Conservation (phyloP, 2,329 filamentous ascomycete genomes). For the Mycocentrospora acerina region DNA sequence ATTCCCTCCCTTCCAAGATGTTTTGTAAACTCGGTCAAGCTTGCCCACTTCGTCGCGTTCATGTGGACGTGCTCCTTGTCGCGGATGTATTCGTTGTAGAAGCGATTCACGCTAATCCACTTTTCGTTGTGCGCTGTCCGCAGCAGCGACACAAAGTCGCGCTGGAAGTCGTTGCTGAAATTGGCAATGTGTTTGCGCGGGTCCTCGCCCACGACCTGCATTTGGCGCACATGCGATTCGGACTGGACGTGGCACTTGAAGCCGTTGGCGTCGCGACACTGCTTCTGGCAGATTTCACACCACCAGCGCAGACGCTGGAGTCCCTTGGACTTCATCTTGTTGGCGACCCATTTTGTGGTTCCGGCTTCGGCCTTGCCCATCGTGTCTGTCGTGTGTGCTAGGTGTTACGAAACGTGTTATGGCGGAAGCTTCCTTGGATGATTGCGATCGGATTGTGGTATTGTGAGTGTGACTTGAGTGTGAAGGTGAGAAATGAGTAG, state of each 20-base stretch:
- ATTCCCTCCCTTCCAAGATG: conserved; percentile 82
- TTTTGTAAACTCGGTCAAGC: conserved; percentile 87
- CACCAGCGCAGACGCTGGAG: conserved; percentile 81
- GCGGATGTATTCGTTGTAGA: conserved; percentile 91
- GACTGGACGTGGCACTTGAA: conserved; percentile 71
- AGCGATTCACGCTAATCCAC: conserved; percentile 82
- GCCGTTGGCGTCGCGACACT: conserved; percentile 80
- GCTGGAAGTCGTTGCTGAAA: conserved; percentile 78
- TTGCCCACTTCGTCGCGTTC: conserved; percentile 89
- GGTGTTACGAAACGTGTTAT: no score
- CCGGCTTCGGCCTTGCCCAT: conserved; percentile 95
- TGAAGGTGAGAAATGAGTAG: background rate
- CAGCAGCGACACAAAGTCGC: conserved; percentile 75
- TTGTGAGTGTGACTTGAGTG: background rate
- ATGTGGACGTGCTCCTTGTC: conserved; percentile 76
- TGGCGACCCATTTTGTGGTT: conserved; percentile 84
- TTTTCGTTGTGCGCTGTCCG: conserved; percentile 89
- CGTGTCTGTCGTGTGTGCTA: conserved; percentile 10
- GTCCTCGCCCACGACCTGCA: conserved; percentile 84
- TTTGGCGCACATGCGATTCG: conserved; percentile 86
- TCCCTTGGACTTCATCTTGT: conserved; percentile 74
- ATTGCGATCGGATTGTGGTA: no score
- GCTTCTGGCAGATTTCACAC: conserved; percentile 75
- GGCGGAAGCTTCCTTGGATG: no score
- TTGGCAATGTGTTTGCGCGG: conserved; percentile 80